phyloP scores from a whole-genome alignment of 176 grass and related monocot genomes.

The barley (Hordeum vulgare) region MorexV3_pseudomolecules_assembly NC_058519.1:68395009-68395508 shows the following conservation, averaged over 20 bases:
- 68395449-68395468: background rate
- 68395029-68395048: background rate
- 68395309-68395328: constrained; percentile 83
- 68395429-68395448: background rate
- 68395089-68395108: background rate
- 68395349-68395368: background rate
- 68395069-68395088: background rate
- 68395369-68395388: constrained; percentile 10
- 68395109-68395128: background rate
- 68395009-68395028: background rate
- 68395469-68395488: background rate
- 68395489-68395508: background rate
- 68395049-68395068: background rate
- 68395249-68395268: constrained; percentile 96
- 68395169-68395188: constrained; percentile 90
- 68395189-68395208: constrained; percentile 90
- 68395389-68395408: background rate
- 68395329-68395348: constrained; percentile 99
- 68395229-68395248: constrained; percentile 99
- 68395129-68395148: background rate
- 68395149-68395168: constrained; percentile 69
- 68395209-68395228: constrained; percentile 91
- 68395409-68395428: background rate
- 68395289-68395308: constrained; percentile 97
- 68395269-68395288: constrained; percentile 85